Percentiles rank a stretch among this genome's conserved stretches.
Conservation (phyloP, 164 flowering plant genomes). For the Kalanchoe fedtschenkoi region DNA sequence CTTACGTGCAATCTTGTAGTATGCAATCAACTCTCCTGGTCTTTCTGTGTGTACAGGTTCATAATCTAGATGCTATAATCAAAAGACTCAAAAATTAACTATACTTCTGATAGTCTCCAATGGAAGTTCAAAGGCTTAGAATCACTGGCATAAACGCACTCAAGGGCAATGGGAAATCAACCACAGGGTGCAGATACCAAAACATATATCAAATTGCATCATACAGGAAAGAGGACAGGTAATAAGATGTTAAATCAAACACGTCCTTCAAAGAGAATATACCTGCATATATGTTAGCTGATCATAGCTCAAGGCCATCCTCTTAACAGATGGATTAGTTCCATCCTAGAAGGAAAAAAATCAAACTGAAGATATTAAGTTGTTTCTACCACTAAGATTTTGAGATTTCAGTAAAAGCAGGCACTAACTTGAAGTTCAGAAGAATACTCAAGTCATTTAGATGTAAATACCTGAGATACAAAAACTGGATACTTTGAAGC, state of each 20-base stretch:
- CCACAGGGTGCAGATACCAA: neutral
- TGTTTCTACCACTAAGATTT: neutral
- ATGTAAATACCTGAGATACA: constrained; percentile 69
- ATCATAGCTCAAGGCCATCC: constrained; percentile 69
- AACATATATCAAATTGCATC: too few relatives aligned
- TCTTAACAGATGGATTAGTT: constrained; percentile 53
- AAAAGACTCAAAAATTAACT: constrained; percentile 12
- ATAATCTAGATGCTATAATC: constrained; percentile 73
- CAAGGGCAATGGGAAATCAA: neutral
- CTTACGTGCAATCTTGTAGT: constrained; percentile 96
- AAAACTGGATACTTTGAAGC: constrained; percentile 89
- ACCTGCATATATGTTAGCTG: constrained; percentile 95
- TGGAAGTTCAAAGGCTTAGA: neutral
- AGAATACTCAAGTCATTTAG: neutral
- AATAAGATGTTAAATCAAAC: neutral
- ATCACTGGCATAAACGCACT: neutral
- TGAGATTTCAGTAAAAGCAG: neutral
- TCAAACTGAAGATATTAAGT: neutral
- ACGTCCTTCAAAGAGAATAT: neutral
- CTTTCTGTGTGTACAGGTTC: constrained; percentile 65
- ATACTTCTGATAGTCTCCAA: neutral
- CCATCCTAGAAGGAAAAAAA: constrained; percentile 35
- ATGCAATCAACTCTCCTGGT: constrained; percentile 89
- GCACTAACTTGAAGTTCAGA: neutral
- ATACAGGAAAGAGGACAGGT: neutral